Evolutionary conservation across 75 land plant species (phyloP).

Genomic region (Ceratopteris richardii): DNA sequence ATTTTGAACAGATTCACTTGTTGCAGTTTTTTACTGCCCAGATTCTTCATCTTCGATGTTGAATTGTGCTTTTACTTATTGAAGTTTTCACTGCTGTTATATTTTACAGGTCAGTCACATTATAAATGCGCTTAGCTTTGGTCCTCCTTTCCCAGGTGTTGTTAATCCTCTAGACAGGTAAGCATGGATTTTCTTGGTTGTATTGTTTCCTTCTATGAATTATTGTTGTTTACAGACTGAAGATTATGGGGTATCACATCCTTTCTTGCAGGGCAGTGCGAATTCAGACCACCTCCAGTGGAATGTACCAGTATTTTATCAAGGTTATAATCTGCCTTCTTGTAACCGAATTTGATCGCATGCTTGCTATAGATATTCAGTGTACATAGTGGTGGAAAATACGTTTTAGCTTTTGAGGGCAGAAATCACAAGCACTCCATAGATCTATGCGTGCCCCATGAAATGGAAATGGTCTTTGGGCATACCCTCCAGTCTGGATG

Average conservation of each 20-base stretch:
- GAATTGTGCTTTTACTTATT: no score
- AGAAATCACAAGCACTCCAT: no score
- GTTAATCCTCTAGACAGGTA: constrained; percentile 95
- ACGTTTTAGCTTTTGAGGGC: no score
- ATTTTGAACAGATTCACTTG: no score
- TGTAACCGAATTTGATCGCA: not conserved
- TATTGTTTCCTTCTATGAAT: constrained; percentile 3
- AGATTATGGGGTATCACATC: no score
- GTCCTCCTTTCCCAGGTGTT: constrained; percentile 85
- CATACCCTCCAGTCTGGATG: no score
- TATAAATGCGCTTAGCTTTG: constrained; percentile 85
- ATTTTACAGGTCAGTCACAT: constrained; percentile 76
- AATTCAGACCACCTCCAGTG: constrained; percentile 49
- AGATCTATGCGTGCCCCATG: no score
- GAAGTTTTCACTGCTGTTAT: no score
- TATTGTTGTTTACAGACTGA: not conserved
- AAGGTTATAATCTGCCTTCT: constrained; percentile 43
- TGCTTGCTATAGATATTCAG: not conserved
- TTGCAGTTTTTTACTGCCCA: no score
- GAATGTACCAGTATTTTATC: constrained; percentile 92
- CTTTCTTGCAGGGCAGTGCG: constrained; percentile 52
- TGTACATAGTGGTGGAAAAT: not conserved
- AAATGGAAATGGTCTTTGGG: no score
- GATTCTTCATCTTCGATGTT: no score
- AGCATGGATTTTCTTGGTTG: constrained; percentile 8